phyloP scores from a whole-genome alignment of 352 stramenopile genomes.

The Pythium periplocum region DNA sequence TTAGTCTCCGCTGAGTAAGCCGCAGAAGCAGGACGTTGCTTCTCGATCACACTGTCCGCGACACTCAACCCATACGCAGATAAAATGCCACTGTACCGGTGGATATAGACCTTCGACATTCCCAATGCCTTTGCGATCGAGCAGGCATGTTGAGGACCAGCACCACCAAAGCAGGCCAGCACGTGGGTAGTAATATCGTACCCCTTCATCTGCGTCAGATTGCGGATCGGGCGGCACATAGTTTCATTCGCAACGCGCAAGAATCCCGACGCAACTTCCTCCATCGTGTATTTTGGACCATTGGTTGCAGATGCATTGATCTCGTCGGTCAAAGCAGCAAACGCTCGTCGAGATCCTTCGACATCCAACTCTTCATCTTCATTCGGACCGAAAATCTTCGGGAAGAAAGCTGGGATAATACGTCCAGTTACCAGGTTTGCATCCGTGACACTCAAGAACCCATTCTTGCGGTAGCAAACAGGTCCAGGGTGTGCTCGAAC shows the following conservation, averaged over 20 bases:
- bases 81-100: slow-evolving; percentile 97
- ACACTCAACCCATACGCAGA: slow-evolving; percentile 97
- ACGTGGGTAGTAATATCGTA: slow-evolving; percentile 97
- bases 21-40: slow-evolving; percentile 87
- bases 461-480: slow-evolving; percentile 97
- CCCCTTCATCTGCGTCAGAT: slow-evolving; percentile 97
- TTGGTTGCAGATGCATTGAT: slow-evolving; percentile 77
- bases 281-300: slow-evolving; percentile 70
- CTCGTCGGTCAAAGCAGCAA: slow-evolving; percentile 85
- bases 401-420: slow-evolving; percentile 97
- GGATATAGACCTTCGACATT: slow-evolving; percentile 98
- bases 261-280: slow-evolving; percentile 97
- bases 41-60: slow-evolving; percentile 96
- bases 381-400: slow-evolving; percentile 97
- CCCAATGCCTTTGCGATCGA: slow-evolving; percentile 94
- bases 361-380: slow-evolving; percentile 97
- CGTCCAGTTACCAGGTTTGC: slow-evolving; percentile 97
- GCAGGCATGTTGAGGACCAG: slow-evolving; percentile 97
- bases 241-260: slow-evolving; percentile 98
- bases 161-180: slow-evolving; percentile 97
- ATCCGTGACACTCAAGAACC: slow-evolving; percentile 96
- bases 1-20: slow-evolving; percentile 59
- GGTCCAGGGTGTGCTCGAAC: slow-evolving; percentile 95
- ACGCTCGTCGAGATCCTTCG: slow-evolving; percentile 88
- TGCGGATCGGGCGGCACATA: slow-evolving; percentile 99